A percentile compares a stretch with the other conserved stretches of the same genome.
Evolutionary conservation across 805 yeast species (phyloP).

Genomic region (Zygosaccharomyces gambellarensis): DNA sequence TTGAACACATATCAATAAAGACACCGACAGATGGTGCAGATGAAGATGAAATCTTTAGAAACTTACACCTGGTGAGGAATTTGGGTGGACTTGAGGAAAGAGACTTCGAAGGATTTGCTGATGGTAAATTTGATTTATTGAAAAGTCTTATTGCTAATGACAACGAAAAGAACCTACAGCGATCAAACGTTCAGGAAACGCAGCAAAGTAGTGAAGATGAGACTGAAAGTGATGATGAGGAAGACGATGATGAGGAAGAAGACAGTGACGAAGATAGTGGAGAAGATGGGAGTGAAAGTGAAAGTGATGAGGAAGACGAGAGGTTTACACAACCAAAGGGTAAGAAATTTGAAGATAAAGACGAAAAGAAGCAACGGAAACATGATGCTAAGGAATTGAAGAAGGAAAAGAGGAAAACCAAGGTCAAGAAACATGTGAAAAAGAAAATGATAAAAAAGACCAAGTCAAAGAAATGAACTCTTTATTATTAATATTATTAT

Average conservation of each 20-base stretch:
- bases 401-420: slow-evolving; percentile 72
- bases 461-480: slow-evolving; percentile 35
- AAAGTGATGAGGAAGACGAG: slow-evolving; percentile 32
- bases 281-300: slow-evolving; percentile 29
- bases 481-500: neutral
- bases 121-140: slow-evolving; percentile 77
- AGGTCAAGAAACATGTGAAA: slow-evolving; percentile 78
- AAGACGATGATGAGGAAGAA: slow-evolving; percentile 23
- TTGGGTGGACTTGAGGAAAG: slow-evolving; percentile 84
- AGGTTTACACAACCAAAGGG: slow-evolving; percentile 48
- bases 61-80: slow-evolving; percentile 70
- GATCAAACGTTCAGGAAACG: slow-evolving; percentile 11
- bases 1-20: slow-evolving; percentile 53
- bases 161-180: slow-evolving; percentile 26
- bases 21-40: slow-evolving; percentile 48
- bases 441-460: slow-evolving; percentile 66
- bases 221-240: slow-evolving; percentile 32
- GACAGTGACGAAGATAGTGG: slow-evolving; percentile 27
- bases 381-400: slow-evolving; percentile 71
- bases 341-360: slow-evolving; percentile 75
- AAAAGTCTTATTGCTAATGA: slow-evolving; percentile 54
- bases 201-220: slow-evolving; percentile 24
- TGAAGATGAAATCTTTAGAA: slow-evolving; percentile 85
- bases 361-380: slow-evolving; percentile 68
- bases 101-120: slow-evolving; percentile 72